Evolutionary conservation across 108 stramenopile species (phyloP).

Genomic region (Cyclotella kingstonii): DNA sequence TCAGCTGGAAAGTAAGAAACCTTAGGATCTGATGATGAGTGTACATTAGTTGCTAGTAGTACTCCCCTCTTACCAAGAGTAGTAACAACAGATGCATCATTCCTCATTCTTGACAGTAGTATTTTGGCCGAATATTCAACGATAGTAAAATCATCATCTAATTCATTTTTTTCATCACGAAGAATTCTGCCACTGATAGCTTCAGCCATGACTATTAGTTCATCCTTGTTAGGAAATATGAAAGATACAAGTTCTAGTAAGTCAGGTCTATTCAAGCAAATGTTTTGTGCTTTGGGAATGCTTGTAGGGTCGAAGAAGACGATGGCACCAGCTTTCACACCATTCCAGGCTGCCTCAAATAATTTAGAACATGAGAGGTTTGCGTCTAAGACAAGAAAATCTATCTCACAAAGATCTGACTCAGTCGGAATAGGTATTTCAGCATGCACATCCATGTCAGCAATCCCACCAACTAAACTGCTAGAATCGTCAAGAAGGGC

Average conservation of each 20-base stretch:
- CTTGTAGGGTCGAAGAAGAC: conserved; percentile 74
- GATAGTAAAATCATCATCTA: conserved; percentile 5
- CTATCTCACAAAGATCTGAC: conserved; percentile 31
- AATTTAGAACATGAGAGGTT: conserved; percentile 50
- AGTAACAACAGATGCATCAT: conserved; percentile 41
- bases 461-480: conserved; percentile 77
- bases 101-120: conserved; percentile 47
- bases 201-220: conserved; percentile 58
- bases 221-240: conserved; percentile 65
- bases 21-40: not conserved
- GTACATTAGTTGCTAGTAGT: conserved; percentile 43
- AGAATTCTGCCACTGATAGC: not conserved
- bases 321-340: conserved; percentile 26
- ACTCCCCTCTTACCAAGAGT: conserved; percentile 56
- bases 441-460: conserved; percentile 75
- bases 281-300: conserved; percentile 55
- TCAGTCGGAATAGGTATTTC: conserved; percentile 44
- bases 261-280: conserved; percentile 14
- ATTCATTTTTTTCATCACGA: not conserved
- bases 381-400: conserved; percentile 71
- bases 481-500: conserved; percentile 65
- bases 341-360: conserved; percentile 39
- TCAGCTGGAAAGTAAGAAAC: conserved; percentile 41
- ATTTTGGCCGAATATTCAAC: conserved; percentile 25
- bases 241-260: conserved; percentile 42